Percentiles rank a stretch among this genome's conserved stretches.
phyloP scores from a whole-genome alignment of 2,329 filamentous ascomycete genomes.

The Dothistroma septosporum region DNA sequence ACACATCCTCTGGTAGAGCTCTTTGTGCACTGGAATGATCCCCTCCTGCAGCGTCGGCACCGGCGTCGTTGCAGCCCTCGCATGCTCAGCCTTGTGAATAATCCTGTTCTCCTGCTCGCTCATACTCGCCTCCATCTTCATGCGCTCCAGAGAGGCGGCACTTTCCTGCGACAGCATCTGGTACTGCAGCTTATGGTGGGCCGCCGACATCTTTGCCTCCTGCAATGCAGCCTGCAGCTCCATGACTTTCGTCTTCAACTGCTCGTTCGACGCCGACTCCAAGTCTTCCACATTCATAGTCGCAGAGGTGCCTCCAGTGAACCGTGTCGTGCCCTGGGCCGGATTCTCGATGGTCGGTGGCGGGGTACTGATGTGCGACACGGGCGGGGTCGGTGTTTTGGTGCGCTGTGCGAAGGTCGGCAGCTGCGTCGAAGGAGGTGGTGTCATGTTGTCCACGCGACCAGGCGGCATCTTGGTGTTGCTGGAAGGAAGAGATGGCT shows the following conservation, averaged over 20 bases:
- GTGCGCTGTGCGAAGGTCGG: constrained; percentile 37
- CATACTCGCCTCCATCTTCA: constrained; percentile 88
- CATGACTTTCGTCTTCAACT: constrained; percentile 53
- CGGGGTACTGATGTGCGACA: constrained; percentile 47
- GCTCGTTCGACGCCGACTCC: constrained; percentile 48
- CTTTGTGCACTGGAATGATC: constrained; percentile 41
- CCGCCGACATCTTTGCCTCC: constrained; percentile 74
- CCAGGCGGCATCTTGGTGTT: constrained; percentile 15
- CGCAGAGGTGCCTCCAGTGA: constrained; percentile 15
- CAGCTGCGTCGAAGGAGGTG: constrained; percentile 56
- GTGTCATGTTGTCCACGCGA: constrained; percentile 49
- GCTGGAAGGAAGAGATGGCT: constrained; percentile 31
- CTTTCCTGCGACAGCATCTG: constrained; percentile 80
- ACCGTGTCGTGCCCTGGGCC: constrained; percentile 15
- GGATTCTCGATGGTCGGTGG: constrained; percentile 39
- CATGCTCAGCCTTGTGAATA: constrained; percentile 67
- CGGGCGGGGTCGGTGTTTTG: constrained; percentile 50
- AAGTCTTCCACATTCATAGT: constrained; percentile 50
- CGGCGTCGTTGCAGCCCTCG: constrained; percentile 51
- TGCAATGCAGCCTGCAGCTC: constrained; percentile 52
- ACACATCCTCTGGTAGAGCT: constrained; percentile 54
- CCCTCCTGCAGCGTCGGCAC: constrained; percentile 43
- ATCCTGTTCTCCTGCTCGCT: constrained; percentile 83
- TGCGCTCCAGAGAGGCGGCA: constrained; percentile 77
- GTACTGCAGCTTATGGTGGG: constrained; percentile 87